These are phyloP conservation scores for Clonostachys rhizophaga DNA, from an alignment of 2,329 filamentous ascomycete genomes.

Conservation along the genomic window DNA sequence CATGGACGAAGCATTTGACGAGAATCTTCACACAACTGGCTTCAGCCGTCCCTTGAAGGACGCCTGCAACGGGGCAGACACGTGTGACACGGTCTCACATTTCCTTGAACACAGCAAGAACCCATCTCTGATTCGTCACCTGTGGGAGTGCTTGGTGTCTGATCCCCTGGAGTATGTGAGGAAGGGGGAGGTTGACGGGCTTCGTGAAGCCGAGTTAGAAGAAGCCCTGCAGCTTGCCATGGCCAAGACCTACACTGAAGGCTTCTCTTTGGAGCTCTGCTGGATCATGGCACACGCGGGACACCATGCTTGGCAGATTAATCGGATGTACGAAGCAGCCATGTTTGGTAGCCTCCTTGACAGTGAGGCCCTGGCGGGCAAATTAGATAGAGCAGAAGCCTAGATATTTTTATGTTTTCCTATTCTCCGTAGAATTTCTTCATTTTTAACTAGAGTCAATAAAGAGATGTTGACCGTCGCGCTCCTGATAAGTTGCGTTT, in stretches of 20 bases:
- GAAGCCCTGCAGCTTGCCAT: conserved; percentile 7
- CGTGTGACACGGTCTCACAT: conserved; percentile 8
- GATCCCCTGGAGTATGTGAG: conserved; percentile 9
- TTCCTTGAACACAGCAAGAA: conserved; percentile 4
- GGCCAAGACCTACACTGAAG: conserved; percentile 13
- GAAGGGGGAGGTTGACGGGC: conserved; percentile 7
- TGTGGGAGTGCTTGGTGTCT: conserved; percentile 9
- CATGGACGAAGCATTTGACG: conserved; percentile 21
- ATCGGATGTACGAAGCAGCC: conserved; percentile 20
- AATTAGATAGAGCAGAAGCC: conserved; percentile 13
- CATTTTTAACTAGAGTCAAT: no score
- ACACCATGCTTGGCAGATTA: conserved; percentile 21
- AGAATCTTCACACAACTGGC: conserved; percentile 15
- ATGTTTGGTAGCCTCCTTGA: conserved; percentile 25
- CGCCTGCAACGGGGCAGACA: conserved; percentile 10
- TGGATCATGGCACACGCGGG: conserved; percentile 11
- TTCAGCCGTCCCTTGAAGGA: conserved; percentile 12
- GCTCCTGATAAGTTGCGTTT: no score
- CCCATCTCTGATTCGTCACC: conserved; percentile 4
- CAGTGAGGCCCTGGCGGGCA: conserved; percentile 16
- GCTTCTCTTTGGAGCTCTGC: conserved; percentile 7
- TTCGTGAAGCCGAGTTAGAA: conserved; percentile 5
- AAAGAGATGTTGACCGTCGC: no score
- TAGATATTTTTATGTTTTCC: no score
- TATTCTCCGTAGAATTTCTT: no score